Evolutionary conservation across 192 early-diverging fungal genomes (phyloP).

Genomic region (Coemansia sp.): DNA sequence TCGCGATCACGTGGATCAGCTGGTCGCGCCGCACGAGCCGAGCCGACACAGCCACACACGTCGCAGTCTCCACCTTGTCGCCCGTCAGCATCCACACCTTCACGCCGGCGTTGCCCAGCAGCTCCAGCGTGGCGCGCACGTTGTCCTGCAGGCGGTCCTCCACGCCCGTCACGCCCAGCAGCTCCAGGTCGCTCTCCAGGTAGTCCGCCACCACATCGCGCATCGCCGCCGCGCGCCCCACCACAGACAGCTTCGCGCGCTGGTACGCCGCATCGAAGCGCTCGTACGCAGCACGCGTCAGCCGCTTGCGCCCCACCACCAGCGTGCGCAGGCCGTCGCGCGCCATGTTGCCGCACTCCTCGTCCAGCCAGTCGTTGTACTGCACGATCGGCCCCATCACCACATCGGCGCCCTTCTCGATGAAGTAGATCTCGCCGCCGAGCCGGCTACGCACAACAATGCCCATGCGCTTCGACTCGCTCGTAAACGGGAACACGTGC

Average conservation of each 20-base stretch:
- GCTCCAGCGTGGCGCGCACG: conserved; percentile 85
- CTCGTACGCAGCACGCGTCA: conserved; percentile 71
- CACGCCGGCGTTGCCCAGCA: conserved; percentile 86
- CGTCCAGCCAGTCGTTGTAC: conserved; percentile 96
- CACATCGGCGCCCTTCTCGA: conserved; percentile 92
- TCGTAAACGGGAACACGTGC: conserved; percentile 98
- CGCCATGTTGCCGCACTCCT: conserved; percentile 97
- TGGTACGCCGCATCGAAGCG: conserved; percentile 65
- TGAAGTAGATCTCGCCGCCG: conserved; percentile 81
- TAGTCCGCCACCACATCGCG: conserved; percentile 62
- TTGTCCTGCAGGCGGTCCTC: conserved; percentile 96
- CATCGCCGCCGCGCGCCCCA: conserved; percentile 70
- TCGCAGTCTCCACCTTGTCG: conserved; percentile 97
- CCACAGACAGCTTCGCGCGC: conserved; percentile 71
- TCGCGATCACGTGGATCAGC: conserved; percentile 77
- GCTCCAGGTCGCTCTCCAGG: conserved; percentile 84
- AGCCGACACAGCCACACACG: conserved; percentile 91
- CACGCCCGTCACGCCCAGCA: conserved; percentile 91
- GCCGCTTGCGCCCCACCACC: conserved; percentile 82
- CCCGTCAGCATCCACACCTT: conserved; percentile 98
- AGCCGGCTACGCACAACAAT: conserved; percentile 74
- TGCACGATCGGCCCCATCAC: conserved; percentile 88
- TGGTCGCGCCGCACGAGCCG: conserved; percentile 88
- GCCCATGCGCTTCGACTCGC: conserved; percentile 97
- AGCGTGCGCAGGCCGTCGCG: conserved; percentile 92